Conservation (phyloP, 1,139 yeast species). For the Candida frijolesensis region DNA sequence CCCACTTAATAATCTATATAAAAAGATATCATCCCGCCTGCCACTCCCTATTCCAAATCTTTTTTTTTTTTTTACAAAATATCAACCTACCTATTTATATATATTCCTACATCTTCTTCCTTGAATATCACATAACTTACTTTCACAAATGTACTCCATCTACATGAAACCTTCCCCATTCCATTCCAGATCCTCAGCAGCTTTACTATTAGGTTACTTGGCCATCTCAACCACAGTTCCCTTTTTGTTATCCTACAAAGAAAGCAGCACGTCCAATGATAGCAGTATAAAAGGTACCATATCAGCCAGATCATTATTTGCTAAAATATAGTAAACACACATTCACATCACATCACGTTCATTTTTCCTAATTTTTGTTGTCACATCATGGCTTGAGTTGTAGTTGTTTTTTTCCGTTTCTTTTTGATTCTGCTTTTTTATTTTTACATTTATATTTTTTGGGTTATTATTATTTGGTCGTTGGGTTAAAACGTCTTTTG, state of each 20-base stretch:
- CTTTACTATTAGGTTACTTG: constrained; percentile 42
- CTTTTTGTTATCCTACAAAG: constrained; percentile 45
- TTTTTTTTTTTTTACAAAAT: neutral
- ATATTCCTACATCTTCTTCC: neutral
- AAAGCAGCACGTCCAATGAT: constrained; percentile 23
- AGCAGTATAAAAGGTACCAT: constrained; percentile 33
- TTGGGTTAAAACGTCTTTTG: neutral
- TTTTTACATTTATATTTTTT: neutral
- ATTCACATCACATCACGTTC: no score
- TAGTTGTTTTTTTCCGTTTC: neutral
- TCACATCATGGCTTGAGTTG: no score
- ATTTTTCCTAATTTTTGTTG: no score
- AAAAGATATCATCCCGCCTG: constrained; percentile 1
- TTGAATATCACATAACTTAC: neutral
- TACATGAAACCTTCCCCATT: constrained; percentile 16
- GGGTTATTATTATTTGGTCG: neutral
- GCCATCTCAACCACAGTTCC: constrained; percentile 46
- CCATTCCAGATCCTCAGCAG: constrained; percentile 24
- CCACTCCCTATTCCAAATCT: neutral
- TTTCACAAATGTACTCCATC: constrained; percentile 16
- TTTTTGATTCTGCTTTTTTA: neutral
- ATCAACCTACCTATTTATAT: neutral
- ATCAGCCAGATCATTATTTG: constrained; percentile 41
- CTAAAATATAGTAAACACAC: constrained; percentile 31
- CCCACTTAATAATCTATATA: neutral